These are phyloP conservation scores for Aspergillus heteromorphus DNA, from an alignment of 495 filamentous ascomycete species.

Conservation along the genomic window DNA sequence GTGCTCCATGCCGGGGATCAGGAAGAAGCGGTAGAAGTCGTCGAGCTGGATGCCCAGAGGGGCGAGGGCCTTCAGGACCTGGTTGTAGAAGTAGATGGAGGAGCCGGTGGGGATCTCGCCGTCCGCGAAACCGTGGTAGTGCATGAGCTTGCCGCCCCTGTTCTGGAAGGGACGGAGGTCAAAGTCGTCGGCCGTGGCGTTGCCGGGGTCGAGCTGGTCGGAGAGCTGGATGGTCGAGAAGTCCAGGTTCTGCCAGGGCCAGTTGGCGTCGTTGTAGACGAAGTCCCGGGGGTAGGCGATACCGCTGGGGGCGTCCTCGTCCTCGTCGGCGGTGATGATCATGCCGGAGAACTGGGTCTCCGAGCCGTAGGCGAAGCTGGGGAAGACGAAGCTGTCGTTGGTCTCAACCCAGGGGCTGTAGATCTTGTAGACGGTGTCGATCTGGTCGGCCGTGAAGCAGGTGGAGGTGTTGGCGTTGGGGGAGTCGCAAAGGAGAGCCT, in stretches of 20 bases:
- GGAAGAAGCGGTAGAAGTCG: conserved; percentile 31
- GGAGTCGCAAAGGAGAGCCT: neutral
- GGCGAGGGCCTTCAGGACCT: neutral
- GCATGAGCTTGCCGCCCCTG: conserved; percentile 48
- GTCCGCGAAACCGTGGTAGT: conserved; percentile 51
- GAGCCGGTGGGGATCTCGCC: conserved; percentile 15
- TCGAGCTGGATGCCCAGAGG: conserved; percentile 12
- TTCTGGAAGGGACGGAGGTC: conserved; percentile 41
- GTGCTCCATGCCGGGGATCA: conserved; percentile 41
- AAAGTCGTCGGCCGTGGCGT: conserved; percentile 41
- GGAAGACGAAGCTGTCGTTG: conserved; percentile 13
- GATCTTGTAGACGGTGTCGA: conserved; percentile 40
- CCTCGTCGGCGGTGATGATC: neutral
- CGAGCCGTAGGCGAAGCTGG: neutral
- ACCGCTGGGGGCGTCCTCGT: neutral
- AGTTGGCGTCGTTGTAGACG: conserved; percentile 1
- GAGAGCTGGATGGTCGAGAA: conserved; percentile 20
- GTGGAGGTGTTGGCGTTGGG: conserved; percentile 11
- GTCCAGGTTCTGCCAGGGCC: conserved; percentile 3
- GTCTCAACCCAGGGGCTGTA: conserved; percentile 35
- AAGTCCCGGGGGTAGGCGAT: conserved; percentile 13
- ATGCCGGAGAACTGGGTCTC: neutral
- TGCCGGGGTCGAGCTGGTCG: conserved; percentile 26
- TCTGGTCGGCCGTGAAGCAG: conserved; percentile 47
- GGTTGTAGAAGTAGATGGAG: conserved; percentile 14